Evolutionary conservation across 2,329 filamentous ascomycete species (phyloP).

Genomic region (Coleophoma eucalyptorum): DNA sequence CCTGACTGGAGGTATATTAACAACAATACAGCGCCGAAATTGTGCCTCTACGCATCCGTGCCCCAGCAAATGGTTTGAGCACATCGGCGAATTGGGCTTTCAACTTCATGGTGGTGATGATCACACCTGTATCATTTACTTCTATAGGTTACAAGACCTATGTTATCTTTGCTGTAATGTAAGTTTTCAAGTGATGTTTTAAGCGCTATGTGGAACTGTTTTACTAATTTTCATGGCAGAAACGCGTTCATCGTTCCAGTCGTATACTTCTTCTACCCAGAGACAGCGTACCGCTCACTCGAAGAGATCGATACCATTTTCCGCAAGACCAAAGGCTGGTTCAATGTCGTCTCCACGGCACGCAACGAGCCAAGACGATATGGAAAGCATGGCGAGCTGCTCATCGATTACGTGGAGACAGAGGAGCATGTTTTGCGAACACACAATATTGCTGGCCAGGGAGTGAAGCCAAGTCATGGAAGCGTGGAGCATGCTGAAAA

Average conservation of each 20-base stretch:
- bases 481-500: constrained; percentile 1
- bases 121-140: constrained; percentile 32
- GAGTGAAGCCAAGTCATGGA: background rate
- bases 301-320: constrained; percentile 67
- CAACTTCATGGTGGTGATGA: constrained; percentile 48
- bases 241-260: constrained; percentile 26
- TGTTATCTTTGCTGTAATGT: constrained; percentile 60
- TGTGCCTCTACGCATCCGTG: constrained; percentile 45
- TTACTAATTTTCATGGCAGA: background rate
- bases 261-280: constrained; percentile 62
- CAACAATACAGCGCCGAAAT: constrained; percentile 51
- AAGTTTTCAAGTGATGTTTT: background rate
- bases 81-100: constrained; percentile 43
- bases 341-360: constrained; percentile 38
- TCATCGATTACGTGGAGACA: constrained; percentile 30
- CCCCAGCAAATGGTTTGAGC: constrained; percentile 52
- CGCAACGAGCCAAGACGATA: constrained; percentile 49
- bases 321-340: constrained; percentile 44
- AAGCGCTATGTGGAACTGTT: background rate
- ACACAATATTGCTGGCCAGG: background rate
- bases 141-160: constrained; percentile 58
- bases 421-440: constrained; percentile 14
- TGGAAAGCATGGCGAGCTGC: constrained; percentile 54
- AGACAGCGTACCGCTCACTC: constrained; percentile 59
- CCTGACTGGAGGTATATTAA: background rate